Conservation (phyloP, 2,329 filamentous ascomycete species). For the Dothistroma septosporum region DNA sequence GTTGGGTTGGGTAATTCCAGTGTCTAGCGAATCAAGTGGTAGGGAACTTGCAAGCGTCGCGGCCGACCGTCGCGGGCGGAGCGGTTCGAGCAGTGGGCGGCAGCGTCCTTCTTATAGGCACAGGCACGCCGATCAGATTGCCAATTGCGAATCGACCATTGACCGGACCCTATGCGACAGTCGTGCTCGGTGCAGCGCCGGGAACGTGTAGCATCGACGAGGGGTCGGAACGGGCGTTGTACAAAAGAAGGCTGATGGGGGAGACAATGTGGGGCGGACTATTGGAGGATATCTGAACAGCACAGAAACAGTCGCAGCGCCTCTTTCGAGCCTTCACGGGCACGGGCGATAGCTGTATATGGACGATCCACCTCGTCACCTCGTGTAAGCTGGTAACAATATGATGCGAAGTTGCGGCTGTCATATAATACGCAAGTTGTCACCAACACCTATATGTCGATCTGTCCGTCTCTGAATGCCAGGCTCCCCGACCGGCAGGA, state of each 20-base stretch:
- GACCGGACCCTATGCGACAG: neutral
- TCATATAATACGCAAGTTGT: neutral
- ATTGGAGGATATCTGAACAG: neutral
- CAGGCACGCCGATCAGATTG: neutral
- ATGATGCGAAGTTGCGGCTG: neutral
- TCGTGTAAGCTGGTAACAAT: neutral
- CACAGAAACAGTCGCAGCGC: neutral
- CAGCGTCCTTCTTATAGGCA: neutral
- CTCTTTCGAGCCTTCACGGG: neutral
- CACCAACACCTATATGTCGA: neutral
- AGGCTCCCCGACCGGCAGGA: neutral
- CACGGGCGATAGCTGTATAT: neutral
- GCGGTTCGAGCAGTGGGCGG: neutral
- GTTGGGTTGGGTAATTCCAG: neutral
- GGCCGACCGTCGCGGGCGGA: neutral
- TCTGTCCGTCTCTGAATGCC: neutral
- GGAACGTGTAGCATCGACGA: neutral
- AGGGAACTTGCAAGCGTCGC: neutral
- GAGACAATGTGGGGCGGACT: neutral
- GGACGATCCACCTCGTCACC: neutral
- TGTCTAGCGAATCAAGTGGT: constrained; percentile 2
- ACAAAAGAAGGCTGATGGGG: neutral
- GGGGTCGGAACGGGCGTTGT: neutral
- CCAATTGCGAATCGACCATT: neutral
- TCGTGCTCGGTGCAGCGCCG: neutral